Evolutionary conservation across 257 asterid genomes (phyloP).

Genomic region (Linaria vulgaris): DNA sequence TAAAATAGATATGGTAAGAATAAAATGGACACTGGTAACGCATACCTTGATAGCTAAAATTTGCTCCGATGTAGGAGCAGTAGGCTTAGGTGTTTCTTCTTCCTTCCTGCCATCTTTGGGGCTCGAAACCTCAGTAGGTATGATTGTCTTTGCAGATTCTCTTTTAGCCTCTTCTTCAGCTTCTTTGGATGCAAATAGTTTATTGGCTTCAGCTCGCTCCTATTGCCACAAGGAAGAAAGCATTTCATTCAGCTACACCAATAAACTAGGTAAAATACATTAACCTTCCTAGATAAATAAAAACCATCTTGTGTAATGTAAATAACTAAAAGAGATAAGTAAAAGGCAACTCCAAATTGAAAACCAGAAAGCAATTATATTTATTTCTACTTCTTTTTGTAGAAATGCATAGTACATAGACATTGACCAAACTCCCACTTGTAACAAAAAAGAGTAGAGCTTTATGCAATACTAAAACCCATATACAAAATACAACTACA

Average conservation of each 20-base stretch:
- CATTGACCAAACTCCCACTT: no score
- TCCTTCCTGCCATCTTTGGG: slow-evolving; percentile 59
- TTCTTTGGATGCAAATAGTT: slow-evolving; percentile 78
- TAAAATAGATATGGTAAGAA: slow-evolving; percentile 17
- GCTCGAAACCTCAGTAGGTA: slow-evolving; percentile 66
- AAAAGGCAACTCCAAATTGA: neutral
- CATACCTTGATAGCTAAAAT: slow-evolving; percentile 94
- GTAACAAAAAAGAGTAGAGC: no score
- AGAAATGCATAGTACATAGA: slow-evolving; percentile 10
- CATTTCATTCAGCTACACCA: slow-evolving; percentile 10
- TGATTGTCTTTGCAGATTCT: slow-evolving; percentile 76
- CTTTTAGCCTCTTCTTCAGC: slow-evolving; percentile 89
- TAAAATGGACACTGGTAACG: slow-evolving; percentile 10
- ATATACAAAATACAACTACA: no score
- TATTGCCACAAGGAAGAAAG: slow-evolving; percentile 30
- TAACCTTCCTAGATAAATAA: slow-evolving; percentile 2
- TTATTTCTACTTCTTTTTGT: neutral
- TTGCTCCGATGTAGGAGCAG: slow-evolving; percentile 94
- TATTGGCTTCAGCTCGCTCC: slow-evolving; percentile 94
- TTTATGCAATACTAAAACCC: no score
- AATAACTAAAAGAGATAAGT: slow-evolving; percentile 8
- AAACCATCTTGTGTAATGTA: neutral
- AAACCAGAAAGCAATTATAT: neutral
- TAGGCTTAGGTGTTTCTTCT: slow-evolving; percentile 65
- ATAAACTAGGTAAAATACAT: neutral